A percentile compares a stretch with the other conserved stretches of the same genome.
phyloP scores from a whole-genome alignment of 306 rosid species.

The Sechiopsis laciniata region DNA sequence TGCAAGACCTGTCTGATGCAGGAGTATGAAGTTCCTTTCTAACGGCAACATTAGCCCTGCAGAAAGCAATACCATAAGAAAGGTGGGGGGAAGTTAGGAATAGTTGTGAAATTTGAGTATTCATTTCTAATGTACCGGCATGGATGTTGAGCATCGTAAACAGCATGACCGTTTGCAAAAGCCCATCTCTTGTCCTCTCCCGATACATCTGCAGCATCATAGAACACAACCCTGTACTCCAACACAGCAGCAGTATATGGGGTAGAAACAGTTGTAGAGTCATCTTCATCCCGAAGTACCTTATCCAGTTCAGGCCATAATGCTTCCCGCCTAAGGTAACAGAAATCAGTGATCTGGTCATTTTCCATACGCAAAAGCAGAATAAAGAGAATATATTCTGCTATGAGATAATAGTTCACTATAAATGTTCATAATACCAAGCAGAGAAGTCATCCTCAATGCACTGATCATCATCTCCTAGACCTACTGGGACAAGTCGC shows the following conservation, averaged over 20 bases:
- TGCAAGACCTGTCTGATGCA: slow-evolving; percentile 91
- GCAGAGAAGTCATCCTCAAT: slow-evolving; percentile 95
- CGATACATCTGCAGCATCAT: slow-evolving; percentile 41
- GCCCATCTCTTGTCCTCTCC: slow-evolving; percentile 44
- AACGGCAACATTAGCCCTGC: slow-evolving; percentile 89
- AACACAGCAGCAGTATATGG: slow-evolving; percentile 57
- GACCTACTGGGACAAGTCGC: slow-evolving; percentile 75
- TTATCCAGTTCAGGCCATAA: slow-evolving; percentile 90
- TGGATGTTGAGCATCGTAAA: slow-evolving; percentile 79
- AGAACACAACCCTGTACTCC: slow-evolving; percentile 51
- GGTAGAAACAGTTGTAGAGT: slow-evolving; percentile 42
- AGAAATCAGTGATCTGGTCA: slow-evolving; percentile 17
- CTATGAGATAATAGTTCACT: slow-evolving; percentile 13
- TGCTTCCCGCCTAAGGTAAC: slow-evolving; percentile 64
- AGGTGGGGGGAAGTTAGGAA: not conserved
- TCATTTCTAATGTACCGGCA: slow-evolving; percentile 48
- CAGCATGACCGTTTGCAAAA: slow-evolving; percentile 52
- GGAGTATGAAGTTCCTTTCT: slow-evolving; percentile 85
- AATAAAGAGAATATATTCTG: not conserved
- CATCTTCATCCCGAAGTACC: slow-evolving; percentile 71
- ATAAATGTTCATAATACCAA: slow-evolving; percentile 54
- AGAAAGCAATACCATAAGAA: slow-evolving; percentile 32
- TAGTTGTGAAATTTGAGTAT: not conserved
- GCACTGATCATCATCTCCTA: slow-evolving; percentile 98
- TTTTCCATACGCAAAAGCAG: not conserved